Evolutionary conservation across 1,139 yeast species (phyloP).

Genomic region (Candida pseudocylindracea): DNA sequence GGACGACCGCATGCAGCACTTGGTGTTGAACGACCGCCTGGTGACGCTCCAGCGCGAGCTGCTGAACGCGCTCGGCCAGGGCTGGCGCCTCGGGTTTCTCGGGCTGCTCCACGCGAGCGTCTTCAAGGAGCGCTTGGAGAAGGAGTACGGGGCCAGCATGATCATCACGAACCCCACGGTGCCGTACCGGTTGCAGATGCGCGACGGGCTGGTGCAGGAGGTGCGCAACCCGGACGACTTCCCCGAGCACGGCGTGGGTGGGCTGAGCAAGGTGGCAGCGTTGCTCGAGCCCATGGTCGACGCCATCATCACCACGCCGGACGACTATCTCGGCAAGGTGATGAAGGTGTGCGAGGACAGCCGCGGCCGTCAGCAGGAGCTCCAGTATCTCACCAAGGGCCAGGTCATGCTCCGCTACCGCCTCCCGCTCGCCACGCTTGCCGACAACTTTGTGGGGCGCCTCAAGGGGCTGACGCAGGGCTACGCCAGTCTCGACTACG

Average conservation of each 20-base stretch:
- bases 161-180: conserved; percentile 94
- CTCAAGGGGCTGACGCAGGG: conserved; percentile 81
- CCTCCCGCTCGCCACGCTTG: conserved; percentile 71
- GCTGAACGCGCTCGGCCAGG: conserved; percentile 87
- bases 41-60: conserved; percentile 81
- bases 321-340: conserved; percentile 70
- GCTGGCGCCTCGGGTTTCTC: conserved; percentile 90
- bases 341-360: conserved; percentile 70
- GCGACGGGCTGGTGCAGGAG: conserved; percentile 37
- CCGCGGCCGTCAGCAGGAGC: conserved; percentile 63
- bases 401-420: conserved; percentile 66
- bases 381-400: conserved; percentile 59
- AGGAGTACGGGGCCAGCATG: conserved; percentile 82
- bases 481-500: conserved; percentile 86
- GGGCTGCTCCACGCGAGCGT: conserved; percentile 94
- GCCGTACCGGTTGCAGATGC: conserved; percentile 55
- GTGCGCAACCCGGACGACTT: conserved; percentile 86
- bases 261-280: conserved; percentile 13
- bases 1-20: conserved; percentile 76
- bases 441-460: conserved; percentile 89
- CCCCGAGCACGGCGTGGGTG: conserved; percentile 29
- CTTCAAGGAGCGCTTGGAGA: conserved; percentile 74
- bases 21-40: conserved; percentile 79
- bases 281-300: conserved; percentile 81
- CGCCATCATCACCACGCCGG: conserved; percentile 80